Conservation (phyloP, 352 stramenopile genomes). For the Pythium vanterpoolii region DNA sequence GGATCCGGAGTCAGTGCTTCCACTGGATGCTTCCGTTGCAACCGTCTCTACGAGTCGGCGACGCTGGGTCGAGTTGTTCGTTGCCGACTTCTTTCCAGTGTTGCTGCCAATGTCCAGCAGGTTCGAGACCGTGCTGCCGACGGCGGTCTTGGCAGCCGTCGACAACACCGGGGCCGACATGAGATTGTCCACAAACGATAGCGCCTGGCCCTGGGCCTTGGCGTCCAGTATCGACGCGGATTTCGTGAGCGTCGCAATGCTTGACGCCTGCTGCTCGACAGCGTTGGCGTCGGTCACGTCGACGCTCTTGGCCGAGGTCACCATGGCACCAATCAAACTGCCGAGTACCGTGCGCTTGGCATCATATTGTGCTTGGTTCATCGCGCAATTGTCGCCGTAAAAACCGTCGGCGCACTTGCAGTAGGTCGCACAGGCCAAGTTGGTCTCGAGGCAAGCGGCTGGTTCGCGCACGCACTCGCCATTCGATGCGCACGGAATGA, state of each 20-base stretch:
- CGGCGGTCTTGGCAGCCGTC: conserved; percentile 35
- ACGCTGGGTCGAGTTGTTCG: not conserved
- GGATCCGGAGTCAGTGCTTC: conserved; percentile 6
- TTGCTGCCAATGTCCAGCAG: conserved; percentile 37
- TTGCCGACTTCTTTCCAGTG: not conserved
- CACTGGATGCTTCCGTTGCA: not conserved
- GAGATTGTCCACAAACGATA: conserved; percentile 58
- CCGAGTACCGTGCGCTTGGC: conserved; percentile 46
- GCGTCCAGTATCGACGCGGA: conserved; percentile 52
- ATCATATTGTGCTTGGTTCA: conserved; percentile 47
- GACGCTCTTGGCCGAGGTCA: conserved; percentile 40
- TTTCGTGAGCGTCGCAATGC: conserved; percentile 65
- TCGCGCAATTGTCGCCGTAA: conserved; percentile 58
- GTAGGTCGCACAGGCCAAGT: conserved; percentile 45
- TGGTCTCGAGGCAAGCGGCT: conserved; percentile 34
- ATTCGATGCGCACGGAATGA: conserved; percentile 39
- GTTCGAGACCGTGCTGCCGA: conserved; percentile 63
- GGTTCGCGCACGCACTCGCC: conserved; percentile 50
- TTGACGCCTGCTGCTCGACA: conserved; percentile 61
- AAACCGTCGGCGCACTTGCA: conserved; percentile 46
- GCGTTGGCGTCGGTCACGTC: conserved; percentile 47
- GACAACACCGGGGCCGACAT: conserved; percentile 53
- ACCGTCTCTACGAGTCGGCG: conserved; percentile 7
- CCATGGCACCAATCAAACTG: conserved; percentile 58
- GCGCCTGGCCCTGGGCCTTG: conserved; percentile 37